Percentiles rank a stretch among this genome's conserved stretches.
Evolutionary conservation across 2,329 filamentous ascomycete genomes (phyloP).

Genomic region (Paecilomyces formosus): DNA sequence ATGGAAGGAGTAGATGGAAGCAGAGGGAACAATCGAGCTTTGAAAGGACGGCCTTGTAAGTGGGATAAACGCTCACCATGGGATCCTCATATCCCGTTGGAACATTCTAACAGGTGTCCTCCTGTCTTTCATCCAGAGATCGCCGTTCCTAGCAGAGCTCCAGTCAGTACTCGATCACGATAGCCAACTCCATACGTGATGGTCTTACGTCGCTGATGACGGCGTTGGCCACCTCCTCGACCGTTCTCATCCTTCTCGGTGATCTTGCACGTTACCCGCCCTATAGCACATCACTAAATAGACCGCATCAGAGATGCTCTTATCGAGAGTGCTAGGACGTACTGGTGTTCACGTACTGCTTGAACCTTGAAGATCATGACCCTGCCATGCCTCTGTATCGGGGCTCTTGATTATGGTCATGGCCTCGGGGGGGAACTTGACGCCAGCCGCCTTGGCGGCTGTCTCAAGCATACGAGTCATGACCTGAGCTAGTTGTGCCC

Average conservation of each 20-base stretch:
- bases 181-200: neutral
- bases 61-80: neutral
- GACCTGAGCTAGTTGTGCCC: slow-evolving; percentile 14
- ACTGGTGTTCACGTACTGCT: neutral
- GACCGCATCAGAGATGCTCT: neutral
- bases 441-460: slow-evolving; percentile 5
- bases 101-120: neutral
- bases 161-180: neutral
- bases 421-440: slow-evolving; percentile 16
- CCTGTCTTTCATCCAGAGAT: neutral
- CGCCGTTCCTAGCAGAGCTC: neutral
- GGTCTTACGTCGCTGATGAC: neutral
- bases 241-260: neutral
- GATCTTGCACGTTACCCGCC: neutral
- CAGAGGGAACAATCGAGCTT: neutral
- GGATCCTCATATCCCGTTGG: neutral
- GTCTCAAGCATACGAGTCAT: slow-evolving; percentile 15
- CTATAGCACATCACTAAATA: neutral
- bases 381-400: neutral
- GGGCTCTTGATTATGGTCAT: slow-evolving; percentile 9
- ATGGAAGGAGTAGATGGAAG: neutral
- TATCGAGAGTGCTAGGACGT: neutral
- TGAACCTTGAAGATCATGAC: neutral
- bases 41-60: neutral
- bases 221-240: neutral